Evolutionary conservation across 805 yeast species (phyloP).

Genomic region (Schizosaccharomyces osmophilus): DNA sequence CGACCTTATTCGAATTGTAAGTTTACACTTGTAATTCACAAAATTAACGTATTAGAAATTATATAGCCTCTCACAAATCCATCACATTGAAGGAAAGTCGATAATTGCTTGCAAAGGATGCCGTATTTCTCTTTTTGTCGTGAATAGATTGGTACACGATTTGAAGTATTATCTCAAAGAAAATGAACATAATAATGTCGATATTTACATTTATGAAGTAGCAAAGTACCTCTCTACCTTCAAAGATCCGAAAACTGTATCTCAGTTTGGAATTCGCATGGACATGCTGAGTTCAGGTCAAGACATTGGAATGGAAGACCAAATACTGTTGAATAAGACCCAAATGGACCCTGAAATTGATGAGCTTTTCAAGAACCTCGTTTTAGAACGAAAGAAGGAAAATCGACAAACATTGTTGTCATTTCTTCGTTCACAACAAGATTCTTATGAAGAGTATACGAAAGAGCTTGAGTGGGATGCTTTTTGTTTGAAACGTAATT

Average conservation of each 20-base stretch:
- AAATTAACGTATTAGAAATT: background rate
- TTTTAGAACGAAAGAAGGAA: background rate
- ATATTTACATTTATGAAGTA: background rate
- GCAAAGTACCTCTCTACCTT: background rate
- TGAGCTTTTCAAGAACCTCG: background rate
- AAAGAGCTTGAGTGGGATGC: background rate
- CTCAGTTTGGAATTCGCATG: background rate
- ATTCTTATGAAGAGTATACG: background rate
- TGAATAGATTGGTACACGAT: background rate
- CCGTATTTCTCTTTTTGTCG: background rate
- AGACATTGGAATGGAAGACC: too few species aligned
- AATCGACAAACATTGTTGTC: background rate
- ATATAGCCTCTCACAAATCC: background rate
- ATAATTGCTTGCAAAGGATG: background rate
- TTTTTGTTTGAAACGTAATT: background rate
- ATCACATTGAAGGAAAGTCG: background rate
- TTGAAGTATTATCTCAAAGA: background rate
- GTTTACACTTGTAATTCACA: background rate
- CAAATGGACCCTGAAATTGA: background rate
- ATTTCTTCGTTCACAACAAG: background rate
- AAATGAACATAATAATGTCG: background rate
- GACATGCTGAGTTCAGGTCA: background rate
- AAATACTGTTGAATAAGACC: background rate
- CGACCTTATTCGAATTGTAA: background rate
- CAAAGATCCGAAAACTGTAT: background rate